Evolutionary conservation across 2,329 filamentous ascomycete genomes (phyloP), one percentile per base, ranked within the genome.

Genomic region (Ambrosiella xylebori): DNA sequence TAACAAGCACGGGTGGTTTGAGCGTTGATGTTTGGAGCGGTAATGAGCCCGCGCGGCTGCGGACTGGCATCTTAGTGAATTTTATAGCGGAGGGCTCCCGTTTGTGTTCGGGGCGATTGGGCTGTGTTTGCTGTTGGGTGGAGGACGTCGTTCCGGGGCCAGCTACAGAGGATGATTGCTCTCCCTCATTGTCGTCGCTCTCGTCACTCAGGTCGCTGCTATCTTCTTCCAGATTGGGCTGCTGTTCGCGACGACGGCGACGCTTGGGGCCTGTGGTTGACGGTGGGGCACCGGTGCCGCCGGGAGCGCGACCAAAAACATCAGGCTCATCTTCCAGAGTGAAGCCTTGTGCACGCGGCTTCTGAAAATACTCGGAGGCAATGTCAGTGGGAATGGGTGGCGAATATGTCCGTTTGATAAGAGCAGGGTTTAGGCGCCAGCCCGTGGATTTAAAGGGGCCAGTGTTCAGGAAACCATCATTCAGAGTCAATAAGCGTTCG

Each of bases 61-160:
- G 81, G 49, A 95, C 78, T 1, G 93, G 91, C 87, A 96, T 91
- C 71, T 97, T 97, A 54, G 86, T 82, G 70, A 98, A 98, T 66
- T 91, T 90, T 68, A 97, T 95, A 68, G 94, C 88, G 67, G 94
- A 88, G 1, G 85, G 85, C 50, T 86, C 85, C 57, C 85, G 70
- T 38, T 56, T 50, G 38, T 60, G 59, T 19, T 60, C 37, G 9
- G 15, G 36, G 11, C 58, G 27, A 27, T 27, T 27, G 27, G 27
- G 27, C 27, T 27, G 27, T 17, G 37, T 60, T 61, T 77, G 74
- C 57, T 83, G 79, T 35, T 35, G 52, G 17, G 52, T 11, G 27
- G 15, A 15, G 45, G 27, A 17, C 17, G 44, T 40, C n/a, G 36
- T 35, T 36, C 27, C 19, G 15, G 44, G 35, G 7, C 27, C 38